A percentile compares a stretch with the other conserved stretches of the same genome.
Conservation (phyloP, 495 filamentous ascomycete species). For the Symbiotaphrina buchneri region DNA sequence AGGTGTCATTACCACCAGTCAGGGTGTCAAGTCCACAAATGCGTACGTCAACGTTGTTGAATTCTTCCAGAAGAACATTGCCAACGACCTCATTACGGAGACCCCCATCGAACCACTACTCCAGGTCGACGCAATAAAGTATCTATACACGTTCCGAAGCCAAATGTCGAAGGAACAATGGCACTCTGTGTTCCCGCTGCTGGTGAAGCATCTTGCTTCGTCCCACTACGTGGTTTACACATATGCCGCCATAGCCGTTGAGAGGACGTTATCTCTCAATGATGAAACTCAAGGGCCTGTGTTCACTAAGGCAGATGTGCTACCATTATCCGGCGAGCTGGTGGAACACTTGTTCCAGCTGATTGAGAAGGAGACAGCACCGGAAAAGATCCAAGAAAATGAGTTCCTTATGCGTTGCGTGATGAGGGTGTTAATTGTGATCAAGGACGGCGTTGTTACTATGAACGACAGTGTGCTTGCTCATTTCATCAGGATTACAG, state of each 20-base stretch:
- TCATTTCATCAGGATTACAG: conserved; percentile 67
- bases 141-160: conserved; percentile 84
- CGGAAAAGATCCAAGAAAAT: conserved; percentile 93
- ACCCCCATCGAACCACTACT: conserved; percentile 55
- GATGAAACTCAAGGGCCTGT: conserved; percentile 49
- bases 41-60: conserved; percentile 61
- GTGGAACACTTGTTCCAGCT: conserved; percentile 81
- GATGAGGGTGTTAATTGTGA: conserved; percentile 87
- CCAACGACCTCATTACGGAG: conserved; percentile 50
- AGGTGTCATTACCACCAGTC: conserved; percentile 58
- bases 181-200: conserved; percentile 64
- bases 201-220: conserved; percentile 75
- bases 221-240: conserved; percentile 89
- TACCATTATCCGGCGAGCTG: conserved; percentile 61
- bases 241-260: conserved; percentile 85
- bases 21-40: conserved; percentile 82
- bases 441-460: conserved; percentile 53
- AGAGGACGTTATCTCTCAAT: conserved; percentile 67
- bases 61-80: conserved; percentile 82
- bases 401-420: conserved; percentile 97
- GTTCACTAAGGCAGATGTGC: conserved; percentile 48
- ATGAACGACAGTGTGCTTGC: conserved; percentile 48
- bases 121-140: conserved; percentile 95
- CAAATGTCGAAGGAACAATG: conserved; percentile 71
- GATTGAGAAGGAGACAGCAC: conserved; percentile 55